These are phyloP conservation scores for Mercurialis annua DNA, from an alignment of 345 rosid species.

Conservation along the genomic window DNA sequence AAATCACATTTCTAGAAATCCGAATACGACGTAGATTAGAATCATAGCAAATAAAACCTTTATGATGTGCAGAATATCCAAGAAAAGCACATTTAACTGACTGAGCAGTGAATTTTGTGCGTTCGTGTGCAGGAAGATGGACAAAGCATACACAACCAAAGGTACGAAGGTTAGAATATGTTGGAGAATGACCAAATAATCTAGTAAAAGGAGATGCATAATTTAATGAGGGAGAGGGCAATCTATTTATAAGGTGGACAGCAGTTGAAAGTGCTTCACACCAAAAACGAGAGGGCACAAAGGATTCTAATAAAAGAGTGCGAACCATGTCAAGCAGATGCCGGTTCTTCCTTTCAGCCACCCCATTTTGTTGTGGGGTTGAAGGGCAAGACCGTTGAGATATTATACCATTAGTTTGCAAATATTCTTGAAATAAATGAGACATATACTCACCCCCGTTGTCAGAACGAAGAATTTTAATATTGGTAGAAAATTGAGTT, in stretches of 20 bases:
- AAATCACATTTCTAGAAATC: too few relatives aligned
- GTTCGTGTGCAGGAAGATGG: not conserved
- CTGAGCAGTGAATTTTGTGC: too few relatives aligned
- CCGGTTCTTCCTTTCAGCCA: not conserved
- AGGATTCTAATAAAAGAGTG: too few relatives aligned
- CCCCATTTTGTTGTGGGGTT: too few relatives aligned
- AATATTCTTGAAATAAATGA: not conserved
- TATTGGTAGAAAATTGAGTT: too few relatives aligned
- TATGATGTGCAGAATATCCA: too few relatives aligned
- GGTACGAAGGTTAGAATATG: not conserved
- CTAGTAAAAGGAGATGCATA: not conserved
- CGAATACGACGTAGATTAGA: too few relatives aligned
- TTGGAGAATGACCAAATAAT: not conserved
- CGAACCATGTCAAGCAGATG: not conserved
- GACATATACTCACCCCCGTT: slow-evolving; percentile 3
- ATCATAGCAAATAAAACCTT: too few relatives aligned
- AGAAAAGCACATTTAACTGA: too few relatives aligned
- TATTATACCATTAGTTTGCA: not conserved
- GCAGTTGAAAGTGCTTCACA: slow-evolving; percentile 9
- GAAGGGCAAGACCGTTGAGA: too few relatives aligned
- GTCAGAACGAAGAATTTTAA: not conserved
- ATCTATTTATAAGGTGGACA: not conserved
- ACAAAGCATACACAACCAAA: not conserved
- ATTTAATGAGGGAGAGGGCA: not conserved
- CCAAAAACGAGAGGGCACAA: not conserved